Conservation (phyloP, 805 yeast species). For the Pichia phayaonensis region DNA sequence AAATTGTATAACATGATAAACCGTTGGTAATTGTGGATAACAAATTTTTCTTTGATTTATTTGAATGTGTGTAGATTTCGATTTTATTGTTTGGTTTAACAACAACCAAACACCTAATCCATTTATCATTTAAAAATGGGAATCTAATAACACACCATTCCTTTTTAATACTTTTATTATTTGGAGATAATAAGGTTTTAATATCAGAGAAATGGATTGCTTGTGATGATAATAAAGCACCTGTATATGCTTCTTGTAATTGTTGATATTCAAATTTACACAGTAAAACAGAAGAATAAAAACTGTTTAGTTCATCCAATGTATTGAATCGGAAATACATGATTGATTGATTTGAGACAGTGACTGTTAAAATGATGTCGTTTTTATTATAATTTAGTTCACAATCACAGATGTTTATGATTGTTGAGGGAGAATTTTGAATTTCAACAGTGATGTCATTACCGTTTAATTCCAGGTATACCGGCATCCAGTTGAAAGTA, state of each 20-base stretch:
- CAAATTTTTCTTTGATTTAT: slow-evolving; percentile 42
- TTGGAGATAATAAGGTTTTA: slow-evolving; percentile 47
- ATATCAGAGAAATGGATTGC: slow-evolving; percentile 52
- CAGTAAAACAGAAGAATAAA: slow-evolving; percentile 41
- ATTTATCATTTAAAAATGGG: slow-evolving; percentile 49
- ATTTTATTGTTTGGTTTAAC: slow-evolving; percentile 41
- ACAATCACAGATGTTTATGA: slow-evolving; percentile 45
- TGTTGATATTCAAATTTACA: slow-evolving; percentile 51
- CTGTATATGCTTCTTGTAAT: slow-evolving; percentile 57
- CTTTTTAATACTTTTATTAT: slow-evolving; percentile 36
- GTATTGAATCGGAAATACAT: slow-evolving; percentile 21
- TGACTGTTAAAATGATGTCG: slow-evolving; percentile 11
- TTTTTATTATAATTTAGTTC: slow-evolving; percentile 15
- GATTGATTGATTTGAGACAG: slow-evolving; percentile 20
- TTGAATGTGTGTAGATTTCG: slow-evolving; percentile 44
- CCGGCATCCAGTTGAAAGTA: slow-evolving; percentile 18
- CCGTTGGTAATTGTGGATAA: slow-evolving; percentile 41
- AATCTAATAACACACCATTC: slow-evolving; percentile 62
- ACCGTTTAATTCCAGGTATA: slow-evolving; percentile 35
- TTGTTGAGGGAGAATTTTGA: slow-evolving; percentile 32
- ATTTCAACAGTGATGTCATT: slow-evolving; percentile 43
- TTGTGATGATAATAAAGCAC: slow-evolving; percentile 50
- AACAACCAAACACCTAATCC: slow-evolving; percentile 49
- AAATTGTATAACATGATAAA: slow-evolving; percentile 44
- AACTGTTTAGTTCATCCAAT: slow-evolving; percentile 22